These are phyloP conservation scores for Aphanomyces euteiches DNA, from an alignment of 352 stramenopile species.

Conservation along the genomic window DNA sequence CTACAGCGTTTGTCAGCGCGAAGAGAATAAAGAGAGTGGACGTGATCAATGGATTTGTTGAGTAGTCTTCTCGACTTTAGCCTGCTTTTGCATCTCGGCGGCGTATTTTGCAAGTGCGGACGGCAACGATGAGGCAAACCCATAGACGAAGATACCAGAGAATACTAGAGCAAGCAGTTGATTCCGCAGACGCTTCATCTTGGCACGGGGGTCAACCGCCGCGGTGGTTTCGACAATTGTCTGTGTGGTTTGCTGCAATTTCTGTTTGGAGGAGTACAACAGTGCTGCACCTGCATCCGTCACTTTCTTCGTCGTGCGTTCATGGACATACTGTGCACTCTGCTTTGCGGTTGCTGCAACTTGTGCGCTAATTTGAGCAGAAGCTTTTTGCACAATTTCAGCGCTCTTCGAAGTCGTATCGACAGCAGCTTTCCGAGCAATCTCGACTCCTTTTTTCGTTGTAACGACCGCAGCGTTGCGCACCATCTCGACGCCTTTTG, in stretches of 20 bases:
- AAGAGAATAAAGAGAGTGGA: background rate
- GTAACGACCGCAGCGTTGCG: background rate
- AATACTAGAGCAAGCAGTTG: slow-evolving; percentile 56
- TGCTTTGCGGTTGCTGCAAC: background rate
- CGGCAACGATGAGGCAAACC: slow-evolving; percentile 59
- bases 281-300: background rate
- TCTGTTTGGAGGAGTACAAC: background rate
- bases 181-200: slow-evolving; percentile 48
- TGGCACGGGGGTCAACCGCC: slow-evolving; percentile 46
- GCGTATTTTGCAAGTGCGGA: slow-evolving; percentile 66
- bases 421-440: background rate
- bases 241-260: background rate
- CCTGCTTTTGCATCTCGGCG: slow-evolving; percentile 52
- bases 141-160: slow-evolving; percentile 65
- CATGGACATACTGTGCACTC: background rate
- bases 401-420: background rate
- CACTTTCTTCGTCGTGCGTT: slow-evolving; percentile 12
- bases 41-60: too few relatives aligned
- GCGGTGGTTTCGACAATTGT: background rate
- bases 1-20: too few relatives aligned
- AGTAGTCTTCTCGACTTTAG: slow-evolving; percentile 31
- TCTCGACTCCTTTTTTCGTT: background rate
- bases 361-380: background rate
- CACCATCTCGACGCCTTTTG: background rate
- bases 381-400: background rate